Percentiles rank a stretch among this genome's conserved stretches.
These are phyloP conservation scores for Alternaria dauci DNA, from an alignment of 2,329 filamentous ascomycete species.

Conservation along the genomic window DNA sequence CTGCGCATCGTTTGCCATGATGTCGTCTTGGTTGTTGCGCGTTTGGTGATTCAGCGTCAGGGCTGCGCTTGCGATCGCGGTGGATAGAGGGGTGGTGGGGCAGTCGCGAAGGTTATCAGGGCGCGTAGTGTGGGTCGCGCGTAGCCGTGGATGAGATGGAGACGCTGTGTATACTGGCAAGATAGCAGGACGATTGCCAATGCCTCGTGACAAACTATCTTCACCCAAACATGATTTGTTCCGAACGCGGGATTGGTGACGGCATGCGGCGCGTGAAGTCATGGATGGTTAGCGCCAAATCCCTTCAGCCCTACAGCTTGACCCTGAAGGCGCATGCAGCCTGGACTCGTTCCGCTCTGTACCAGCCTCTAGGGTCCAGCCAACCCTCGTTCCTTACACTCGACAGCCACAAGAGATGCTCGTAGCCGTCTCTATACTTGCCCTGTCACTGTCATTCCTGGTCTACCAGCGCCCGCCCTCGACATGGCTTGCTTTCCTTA, in stretches of 20 bases:
- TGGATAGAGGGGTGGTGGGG: slow-evolving; percentile 43
- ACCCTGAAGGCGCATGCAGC: slow-evolving; percentile 16
- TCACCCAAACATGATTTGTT: background rate
- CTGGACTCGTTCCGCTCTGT: slow-evolving; percentile 13
- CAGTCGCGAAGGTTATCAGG: slow-evolving; percentile 17
- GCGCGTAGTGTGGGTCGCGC: slow-evolving; percentile 11
- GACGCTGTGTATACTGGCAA: background rate
- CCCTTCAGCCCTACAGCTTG: slow-evolving; percentile 24
- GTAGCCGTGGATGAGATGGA: background rate
- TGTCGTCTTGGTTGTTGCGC: slow-evolving; percentile 8
- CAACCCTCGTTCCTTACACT: slow-evolving; percentile 15
- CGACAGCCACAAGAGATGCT: slow-evolving; percentile 48
- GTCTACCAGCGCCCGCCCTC: slow-evolving; percentile 49
- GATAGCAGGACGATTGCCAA: rapidly evolving
- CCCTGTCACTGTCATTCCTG: slow-evolving; percentile 48
- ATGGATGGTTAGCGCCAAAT: slow-evolving; percentile 20
- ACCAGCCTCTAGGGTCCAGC: slow-evolving; percentile 23
- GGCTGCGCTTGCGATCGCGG: slow-evolving; percentile 21
- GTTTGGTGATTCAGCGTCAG: slow-evolving; percentile 2
- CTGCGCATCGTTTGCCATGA: slow-evolving; percentile 34
- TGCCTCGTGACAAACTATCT: background rate
- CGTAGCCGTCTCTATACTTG: slow-evolving; percentile 49
- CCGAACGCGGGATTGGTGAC: slow-evolving; percentile 10
- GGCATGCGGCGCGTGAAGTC: slow-evolving; percentile 24
- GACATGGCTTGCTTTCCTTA: slow-evolving; percentile 43